phyloP scores from a whole-genome alignment of 441 rosid genomes.

The Mallotus japonicus region DNA sequence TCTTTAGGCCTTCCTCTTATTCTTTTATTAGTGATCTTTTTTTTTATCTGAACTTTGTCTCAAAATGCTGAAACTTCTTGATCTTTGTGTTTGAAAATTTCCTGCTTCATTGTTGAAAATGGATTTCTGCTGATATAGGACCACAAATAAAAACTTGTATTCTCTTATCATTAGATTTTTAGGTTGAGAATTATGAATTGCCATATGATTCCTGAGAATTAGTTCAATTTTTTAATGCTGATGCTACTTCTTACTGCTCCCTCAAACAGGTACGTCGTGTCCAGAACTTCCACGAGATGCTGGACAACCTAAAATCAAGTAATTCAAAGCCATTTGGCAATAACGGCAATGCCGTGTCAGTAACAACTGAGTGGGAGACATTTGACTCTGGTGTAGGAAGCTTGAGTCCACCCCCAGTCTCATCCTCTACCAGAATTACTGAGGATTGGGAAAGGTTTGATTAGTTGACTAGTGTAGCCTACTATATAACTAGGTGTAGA shows the following conservation, averaged over 20 bases:
- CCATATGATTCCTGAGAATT: not conserved
- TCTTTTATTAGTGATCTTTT: not conserved
- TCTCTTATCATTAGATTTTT: not conserved
- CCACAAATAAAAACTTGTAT: not conserved
- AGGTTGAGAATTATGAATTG: not conserved
- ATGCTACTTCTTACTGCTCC: slow-evolving; percentile 22
- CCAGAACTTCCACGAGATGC: slow-evolving; percentile 64
- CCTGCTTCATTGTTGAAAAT: not conserved
- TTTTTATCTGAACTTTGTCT: not conserved
- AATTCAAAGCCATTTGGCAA: slow-evolving; percentile 53
- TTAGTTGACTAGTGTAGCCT: slow-evolving; percentile 18
- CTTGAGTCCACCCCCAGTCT: slow-evolving; percentile 50
- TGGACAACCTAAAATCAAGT: slow-evolving; percentile 67
- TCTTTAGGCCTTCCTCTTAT: not conserved
- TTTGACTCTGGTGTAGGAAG: slow-evolving; percentile 68
- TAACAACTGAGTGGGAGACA: slow-evolving; percentile 75
- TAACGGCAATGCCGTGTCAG: slow-evolving; percentile 43
- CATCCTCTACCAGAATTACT: slow-evolving; percentile 50
- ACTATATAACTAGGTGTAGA: not conserved
- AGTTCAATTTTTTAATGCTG: not conserved
- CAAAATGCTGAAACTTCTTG: not conserved
- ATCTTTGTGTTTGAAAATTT: not conserved
- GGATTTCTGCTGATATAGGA: not conserved
- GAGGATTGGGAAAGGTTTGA: slow-evolving; percentile 75
- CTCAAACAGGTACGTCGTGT: slow-evolving; percentile 64